phyloP scores from a whole-genome alignment of 495 filamentous ascomycete genomes.

The Aspergillus mulundensis region DNA sequence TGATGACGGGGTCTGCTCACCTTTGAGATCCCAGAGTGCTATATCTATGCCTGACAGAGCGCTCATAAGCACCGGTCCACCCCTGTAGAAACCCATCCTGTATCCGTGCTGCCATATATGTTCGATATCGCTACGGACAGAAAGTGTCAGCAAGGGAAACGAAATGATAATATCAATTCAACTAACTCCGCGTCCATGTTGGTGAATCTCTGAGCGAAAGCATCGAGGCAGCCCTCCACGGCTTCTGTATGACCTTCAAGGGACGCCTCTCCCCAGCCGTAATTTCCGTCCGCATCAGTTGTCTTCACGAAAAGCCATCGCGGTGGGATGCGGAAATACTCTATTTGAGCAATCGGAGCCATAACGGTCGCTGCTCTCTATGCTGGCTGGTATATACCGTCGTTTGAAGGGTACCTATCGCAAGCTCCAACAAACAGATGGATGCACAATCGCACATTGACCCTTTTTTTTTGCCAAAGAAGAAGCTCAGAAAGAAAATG shows the following conservation, averaged over 20 bases:
- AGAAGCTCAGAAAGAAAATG: background rate
- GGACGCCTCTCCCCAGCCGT: conserved; percentile 73
- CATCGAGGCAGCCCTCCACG: conserved; percentile 70
- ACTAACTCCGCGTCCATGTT: conserved; percentile 69
- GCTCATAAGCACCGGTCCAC: conserved; percentile 71
- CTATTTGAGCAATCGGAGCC: conserved; percentile 52
- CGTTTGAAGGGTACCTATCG: background rate
- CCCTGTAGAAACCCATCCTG: conserved; percentile 67
- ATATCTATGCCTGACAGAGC: conserved; percentile 74
- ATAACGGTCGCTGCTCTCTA: background rate
- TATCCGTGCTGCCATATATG: conserved; percentile 72
- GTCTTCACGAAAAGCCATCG: conserved; percentile 78
- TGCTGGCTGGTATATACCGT: too few relatives aligned
- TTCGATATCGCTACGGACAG: conserved; percentile 57
- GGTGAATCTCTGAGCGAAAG: conserved; percentile 55
- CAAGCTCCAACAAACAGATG: background rate
- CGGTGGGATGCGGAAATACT: conserved; percentile 67
- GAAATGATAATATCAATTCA: background rate
- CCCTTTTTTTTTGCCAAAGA: too few relatives aligned
- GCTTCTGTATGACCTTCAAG: conserved; percentile 72
- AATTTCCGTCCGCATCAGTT: conserved; percentile 54
- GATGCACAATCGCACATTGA: background rate
- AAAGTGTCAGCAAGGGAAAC: background rate
- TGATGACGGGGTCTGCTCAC: background rate
- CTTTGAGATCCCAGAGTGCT: conserved; percentile 73